Evolutionary conservation across 176 grass and related monocot genomes (phyloP).

Genomic region (Bothriochloa decipiens): DNA sequence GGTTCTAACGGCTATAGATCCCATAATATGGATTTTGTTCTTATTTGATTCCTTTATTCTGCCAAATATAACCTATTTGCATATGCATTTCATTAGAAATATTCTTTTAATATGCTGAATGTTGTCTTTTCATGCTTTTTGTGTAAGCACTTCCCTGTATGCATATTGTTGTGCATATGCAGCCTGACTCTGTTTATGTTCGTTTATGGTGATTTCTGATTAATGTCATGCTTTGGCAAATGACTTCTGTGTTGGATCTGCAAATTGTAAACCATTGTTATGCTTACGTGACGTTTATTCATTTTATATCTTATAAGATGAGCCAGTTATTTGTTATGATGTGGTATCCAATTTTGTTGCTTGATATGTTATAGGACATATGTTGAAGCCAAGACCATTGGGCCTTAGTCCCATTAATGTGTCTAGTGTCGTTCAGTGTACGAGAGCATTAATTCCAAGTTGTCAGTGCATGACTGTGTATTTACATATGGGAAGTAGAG

Average conservation of each 20-base stretch:
- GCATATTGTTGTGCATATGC: background rate
- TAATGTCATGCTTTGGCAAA: background rate
- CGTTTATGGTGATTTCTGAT: background rate
- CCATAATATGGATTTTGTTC: background rate
- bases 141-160: background rate
- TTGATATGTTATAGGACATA: background rate
- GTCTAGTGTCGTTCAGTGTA: background rate
- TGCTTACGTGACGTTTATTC: background rate
- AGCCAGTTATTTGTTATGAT: conserved; percentile 21
- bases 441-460: background rate
- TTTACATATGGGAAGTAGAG: conserved; percentile 20
- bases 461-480: background rate
- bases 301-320: conserved; percentile 1
- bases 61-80: background rate
- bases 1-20: background rate
- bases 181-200: background rate
- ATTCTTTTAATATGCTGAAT: background rate
- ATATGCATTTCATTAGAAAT: background rate
- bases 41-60: background rate
- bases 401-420: background rate
- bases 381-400: background rate
- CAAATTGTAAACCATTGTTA: background rate
- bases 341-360: background rate
- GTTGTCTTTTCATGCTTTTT: background rate
- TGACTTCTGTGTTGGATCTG: background rate